A percentile compares a stretch with the other conserved stretches of the same genome.
phyloP scores from a whole-genome alignment of 2,329 filamentous ascomycete species.

The Aspergillus neotritici region DNA sequence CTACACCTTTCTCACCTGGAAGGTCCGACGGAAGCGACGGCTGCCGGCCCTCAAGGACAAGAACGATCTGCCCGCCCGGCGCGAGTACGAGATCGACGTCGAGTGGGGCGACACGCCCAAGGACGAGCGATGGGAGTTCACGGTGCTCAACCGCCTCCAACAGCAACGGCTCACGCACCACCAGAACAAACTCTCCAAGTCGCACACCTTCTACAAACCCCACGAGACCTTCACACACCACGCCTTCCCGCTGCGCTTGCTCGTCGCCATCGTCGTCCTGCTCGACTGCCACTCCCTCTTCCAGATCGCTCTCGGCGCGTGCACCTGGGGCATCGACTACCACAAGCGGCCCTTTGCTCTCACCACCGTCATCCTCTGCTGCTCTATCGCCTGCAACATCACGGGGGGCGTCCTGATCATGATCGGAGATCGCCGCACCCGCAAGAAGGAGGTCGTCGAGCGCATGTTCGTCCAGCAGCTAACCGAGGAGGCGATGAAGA shows the following conservation, averaged over 20 bases:
- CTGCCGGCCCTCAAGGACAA: slow-evolving; percentile 61
- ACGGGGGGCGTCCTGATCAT: slow-evolving; percentile 70
- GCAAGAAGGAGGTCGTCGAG: slow-evolving; percentile 81
- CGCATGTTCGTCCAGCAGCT: slow-evolving; percentile 70
- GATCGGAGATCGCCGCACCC: slow-evolving; percentile 67
- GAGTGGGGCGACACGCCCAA: slow-evolving; percentile 38
- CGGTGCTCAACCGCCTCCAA: slow-evolving; percentile 60
- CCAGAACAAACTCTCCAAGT: slow-evolving; percentile 71
- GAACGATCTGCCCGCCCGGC: slow-evolving; percentile 58
- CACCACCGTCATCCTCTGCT: slow-evolving; percentile 75
- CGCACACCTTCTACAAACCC: slow-evolving; percentile 83
- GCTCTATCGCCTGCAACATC: slow-evolving; percentile 72
- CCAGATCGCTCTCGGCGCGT: slow-evolving; percentile 71
- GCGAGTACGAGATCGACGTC: slow-evolving; percentile 40
- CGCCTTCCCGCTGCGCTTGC: slow-evolving; percentile 68
- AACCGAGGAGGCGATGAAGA: slow-evolving; percentile 59
- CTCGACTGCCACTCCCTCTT: slow-evolving; percentile 74
- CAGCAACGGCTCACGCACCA: slow-evolving; percentile 68
- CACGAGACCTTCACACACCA: slow-evolving; percentile 78
- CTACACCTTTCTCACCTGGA: slow-evolving; percentile 64
- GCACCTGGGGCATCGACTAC: slow-evolving; percentile 74
- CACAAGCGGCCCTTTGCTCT: slow-evolving; percentile 62
- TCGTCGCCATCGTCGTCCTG: slow-evolving; percentile 71
- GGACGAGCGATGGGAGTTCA: slow-evolving; percentile 51
- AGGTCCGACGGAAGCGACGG: slow-evolving; percentile 55